Percentiles rank a stretch among this genome's conserved stretches.
Conservation (phyloP, 176 grass and related monocot genomes). For the Carex scoparia region DNA sequence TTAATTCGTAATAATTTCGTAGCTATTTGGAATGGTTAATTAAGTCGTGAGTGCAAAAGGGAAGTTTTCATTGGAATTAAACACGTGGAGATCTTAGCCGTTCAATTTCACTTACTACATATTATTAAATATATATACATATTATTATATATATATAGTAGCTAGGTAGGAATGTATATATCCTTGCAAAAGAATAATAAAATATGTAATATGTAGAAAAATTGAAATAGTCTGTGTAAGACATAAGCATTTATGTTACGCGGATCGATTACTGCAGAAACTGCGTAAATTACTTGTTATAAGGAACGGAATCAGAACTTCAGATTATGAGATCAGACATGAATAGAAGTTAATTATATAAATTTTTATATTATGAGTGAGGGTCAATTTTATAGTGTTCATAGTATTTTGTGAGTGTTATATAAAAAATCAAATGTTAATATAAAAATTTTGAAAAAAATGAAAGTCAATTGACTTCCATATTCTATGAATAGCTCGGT, state of each 20-base stretch:
- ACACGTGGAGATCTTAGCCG: not conserved
- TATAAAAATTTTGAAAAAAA: no score
- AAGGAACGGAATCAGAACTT: no score
- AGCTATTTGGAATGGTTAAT: not conserved
- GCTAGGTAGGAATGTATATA: not conserved
- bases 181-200: not conserved
- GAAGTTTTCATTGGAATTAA: constrained; percentile 4
- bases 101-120: not conserved
- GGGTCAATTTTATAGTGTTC: no score
- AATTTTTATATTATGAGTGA: not conserved
- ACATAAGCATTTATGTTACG: constrained; percentile 8
- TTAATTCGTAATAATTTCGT: not conserved
- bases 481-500: no score
- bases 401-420: no score
- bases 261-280: not conserved
- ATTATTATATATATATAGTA: no score
- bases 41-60: not conserved
- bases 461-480: no score
- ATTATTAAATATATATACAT: not conserved
- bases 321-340: not conserved
- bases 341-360: not conserved
- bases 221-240: constrained; percentile 20
- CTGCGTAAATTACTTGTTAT: not conserved
- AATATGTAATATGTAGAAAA: not conserved
- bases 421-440: no score